These are phyloP conservation scores for Aegilops sharonensis DNA, from an alignment of 176 grass and related monocot genomes.

Conservation along the genomic window DNA sequence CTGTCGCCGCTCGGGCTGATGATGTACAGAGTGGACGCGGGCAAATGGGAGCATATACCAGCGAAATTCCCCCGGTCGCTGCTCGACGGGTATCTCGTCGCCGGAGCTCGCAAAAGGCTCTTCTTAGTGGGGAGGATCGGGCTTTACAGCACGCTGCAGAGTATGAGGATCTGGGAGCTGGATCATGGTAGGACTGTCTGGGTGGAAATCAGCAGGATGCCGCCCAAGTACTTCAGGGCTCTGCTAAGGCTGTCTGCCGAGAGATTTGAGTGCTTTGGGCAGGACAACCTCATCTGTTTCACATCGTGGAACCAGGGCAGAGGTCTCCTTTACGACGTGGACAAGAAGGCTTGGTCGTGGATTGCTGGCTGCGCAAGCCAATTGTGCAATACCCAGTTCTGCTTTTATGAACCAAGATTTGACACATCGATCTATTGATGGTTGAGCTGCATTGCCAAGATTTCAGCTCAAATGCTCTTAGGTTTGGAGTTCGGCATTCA, in stretches of 20 bases:
- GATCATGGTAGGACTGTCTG: conserved; percentile 83
- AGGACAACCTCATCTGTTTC: conserved; percentile 97
- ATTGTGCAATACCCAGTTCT: conserved; percentile 91
- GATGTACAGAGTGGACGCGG: conserved; percentile 78
- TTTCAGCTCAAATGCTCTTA: conserved; percentile 24
- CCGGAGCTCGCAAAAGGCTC: conserved; percentile 67
- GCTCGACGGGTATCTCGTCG: conserved; percentile 88
- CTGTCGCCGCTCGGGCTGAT: conserved; percentile 93
- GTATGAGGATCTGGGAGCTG: conserved; percentile 96
- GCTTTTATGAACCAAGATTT: conserved; percentile 93
- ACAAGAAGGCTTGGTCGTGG: conserved; percentile 94
- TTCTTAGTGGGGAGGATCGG: conserved; percentile 91
- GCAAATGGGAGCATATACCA: conserved; percentile 85
- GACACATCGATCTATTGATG: conserved; percentile 52
- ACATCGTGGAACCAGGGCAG: conserved; percentile 98
- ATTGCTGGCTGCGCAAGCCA: conserved; percentile 77
- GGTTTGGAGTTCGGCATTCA: not conserved
- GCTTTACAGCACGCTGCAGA: conserved; percentile 91
- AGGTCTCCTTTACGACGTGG: conserved; percentile 86
- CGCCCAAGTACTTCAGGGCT: conserved; percentile 81
- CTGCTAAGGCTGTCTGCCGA: conserved; percentile 86
- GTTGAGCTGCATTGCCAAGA: not conserved
- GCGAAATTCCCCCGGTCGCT: conserved; percentile 91
- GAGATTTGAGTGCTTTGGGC: conserved; percentile 97
- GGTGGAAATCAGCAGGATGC: conserved; percentile 95